Base-by-base conservation (phyloP, 179 eudicot genomes). In the Silene coronaria region DNA sequence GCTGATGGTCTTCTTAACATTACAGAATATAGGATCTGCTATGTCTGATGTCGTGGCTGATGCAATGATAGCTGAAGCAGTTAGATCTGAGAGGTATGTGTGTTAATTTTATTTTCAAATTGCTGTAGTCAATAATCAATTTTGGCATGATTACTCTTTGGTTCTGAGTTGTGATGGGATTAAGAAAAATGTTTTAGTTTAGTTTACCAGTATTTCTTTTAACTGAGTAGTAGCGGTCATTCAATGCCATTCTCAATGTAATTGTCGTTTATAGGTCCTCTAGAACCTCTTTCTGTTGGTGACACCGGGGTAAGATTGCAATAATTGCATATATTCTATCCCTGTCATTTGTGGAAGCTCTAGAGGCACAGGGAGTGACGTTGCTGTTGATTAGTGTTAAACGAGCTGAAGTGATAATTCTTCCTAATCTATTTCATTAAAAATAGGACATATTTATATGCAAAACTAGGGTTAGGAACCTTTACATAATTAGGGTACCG, bases 21-120 rank as follows among this genome's bases (percentile, higher is more conserved):
- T 90, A 78, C 98, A 94, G 80, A 94, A 94, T 63, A 75, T 90
- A 67, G 98, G 98, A 68, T 92, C 98, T 80, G 98, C 98, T 68
- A 92, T 94, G 98, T 92, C 98, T 64, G 98, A 94, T 86, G 98
- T 94, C 28, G 98, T 92, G 77, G 90, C 91, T 78, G 98, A 94
- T 86, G 98, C 98, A 55, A 92, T 94, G 98, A 89, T 94, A 68
- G 98, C 98, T 32, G 98, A 94, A 87, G 96, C 97, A 66, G 97
- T 89, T 69, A 87, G 92, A 82, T 63, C 53, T 75, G 97, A 94
- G 78, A 67, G 91, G 98, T 92, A 88, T 77, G 88, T 77, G 60
- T 74, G 21, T 22, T 70, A 51, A 53, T 16, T 57, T 65, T 55
- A 26, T 32, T 64, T 8, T 62, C 5, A 24, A 2, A 32, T 65